Base-by-base conservation (phyloP, 495 filamentous ascomycete species). In the Penicillium longicatenatum region DNA sequence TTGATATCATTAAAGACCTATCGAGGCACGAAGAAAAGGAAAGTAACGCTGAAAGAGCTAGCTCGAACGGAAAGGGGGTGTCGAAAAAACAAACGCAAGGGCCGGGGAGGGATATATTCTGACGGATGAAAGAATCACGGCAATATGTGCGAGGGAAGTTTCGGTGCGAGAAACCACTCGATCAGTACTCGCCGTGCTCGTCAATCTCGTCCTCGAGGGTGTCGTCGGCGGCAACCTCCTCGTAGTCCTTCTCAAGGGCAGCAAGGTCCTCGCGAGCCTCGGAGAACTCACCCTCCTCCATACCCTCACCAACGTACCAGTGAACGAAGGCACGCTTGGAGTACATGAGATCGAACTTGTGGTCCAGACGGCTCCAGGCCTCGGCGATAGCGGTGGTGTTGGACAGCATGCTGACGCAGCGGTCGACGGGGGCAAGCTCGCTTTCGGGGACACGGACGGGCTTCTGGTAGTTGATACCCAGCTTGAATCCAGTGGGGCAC, bases 321-420 rank as follows among this genome's bases (percentile, higher is more conserved):
- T 96, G 91, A 16, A 96, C 91, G 69, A 96, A 96, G 42, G 91
- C 91, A 65, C 91, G 89, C 84, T 96, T 96, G 78, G 84, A 89
- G 80, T 96, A 95, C 92, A 96, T 96, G 61, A 96, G 89, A 65
- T 96, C 92, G 76, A 96, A 96, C 77, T 96, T 96, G 80, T 91
- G 86, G 74, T 93, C 90, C 29, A 96, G 81, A 60, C 90, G 88
- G 45, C 83, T 85, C 92, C 92, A 96, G 43, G 92, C 91, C 74
- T 96, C 91, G 45, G 91, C 86, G 58, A 96, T 94, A 56, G 91
- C 89, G 12, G 91, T 96, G 21, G 91, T 94, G 83, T 96, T 96
- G 77, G 87, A 90, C 56, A 96, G 77, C 91, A 96, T 96, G 66
- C 87, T 89, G 54, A 94, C 90, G 68, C 86, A 89, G 61, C 91